Conservation (phyloP, 169 alveolate genomes). For the Perkinsus marinus region DNA sequence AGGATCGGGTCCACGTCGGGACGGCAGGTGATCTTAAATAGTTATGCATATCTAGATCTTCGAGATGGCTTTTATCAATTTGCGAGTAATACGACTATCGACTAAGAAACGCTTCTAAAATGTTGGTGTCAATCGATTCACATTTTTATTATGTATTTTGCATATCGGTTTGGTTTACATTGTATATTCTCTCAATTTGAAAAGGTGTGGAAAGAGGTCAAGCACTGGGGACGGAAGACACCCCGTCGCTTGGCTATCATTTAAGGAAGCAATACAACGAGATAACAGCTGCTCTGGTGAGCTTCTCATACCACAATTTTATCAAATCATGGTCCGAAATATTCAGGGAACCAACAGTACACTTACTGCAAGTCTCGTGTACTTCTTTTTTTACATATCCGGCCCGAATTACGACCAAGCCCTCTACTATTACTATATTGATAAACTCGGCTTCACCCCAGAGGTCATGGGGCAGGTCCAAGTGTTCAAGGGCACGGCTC, state of each 20-base stretch:
- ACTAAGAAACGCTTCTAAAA: no score
- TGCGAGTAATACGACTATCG: no score
- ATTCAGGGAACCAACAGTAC: neutral
- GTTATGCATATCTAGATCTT: no score
- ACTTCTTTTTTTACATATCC: neutral
- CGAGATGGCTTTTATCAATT: no score
- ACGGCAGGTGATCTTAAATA: neutral
- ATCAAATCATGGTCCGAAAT: neutral
- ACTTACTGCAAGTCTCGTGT: neutral
- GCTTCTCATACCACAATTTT: neutral
- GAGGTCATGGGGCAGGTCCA: slow-evolving; percentile 3
- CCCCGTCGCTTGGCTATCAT: neutral
- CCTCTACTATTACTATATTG: neutral
- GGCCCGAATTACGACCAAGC: slow-evolving; percentile 11
- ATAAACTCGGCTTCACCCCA: slow-evolving; percentile 1
- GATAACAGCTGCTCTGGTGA: neutral
- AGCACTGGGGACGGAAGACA: neutral
- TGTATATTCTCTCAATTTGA: neutral
- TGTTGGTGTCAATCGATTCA: no score
- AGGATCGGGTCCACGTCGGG: neutral
- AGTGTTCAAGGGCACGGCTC: neutral
- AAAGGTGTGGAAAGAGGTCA: neutral
- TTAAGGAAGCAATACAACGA: neutral
- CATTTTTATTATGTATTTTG: no score
- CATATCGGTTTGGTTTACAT: no score